Conservation (phyloP, 2,329 filamentous ascomycete genomes). For the Diaporthe humulicola region DNA sequence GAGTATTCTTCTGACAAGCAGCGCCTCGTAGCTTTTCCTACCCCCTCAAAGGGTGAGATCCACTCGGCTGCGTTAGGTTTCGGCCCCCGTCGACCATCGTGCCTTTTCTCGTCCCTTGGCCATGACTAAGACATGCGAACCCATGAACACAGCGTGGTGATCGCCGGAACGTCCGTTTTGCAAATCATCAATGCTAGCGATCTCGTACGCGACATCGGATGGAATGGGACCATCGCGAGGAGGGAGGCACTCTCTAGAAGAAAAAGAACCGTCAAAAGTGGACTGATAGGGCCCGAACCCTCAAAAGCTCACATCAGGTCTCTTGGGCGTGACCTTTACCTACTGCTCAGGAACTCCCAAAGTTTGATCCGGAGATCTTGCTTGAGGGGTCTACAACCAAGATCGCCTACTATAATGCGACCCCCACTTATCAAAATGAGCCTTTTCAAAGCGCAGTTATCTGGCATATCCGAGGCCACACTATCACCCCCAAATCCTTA, state of each 20-base stretch:
- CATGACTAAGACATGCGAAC: constrained; percentile 15
- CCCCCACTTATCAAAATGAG: neutral
- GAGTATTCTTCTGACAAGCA: constrained; percentile 17
- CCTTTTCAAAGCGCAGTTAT: neutral
- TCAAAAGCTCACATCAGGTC: neutral
- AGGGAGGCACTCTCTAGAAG: neutral
- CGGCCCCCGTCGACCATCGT: neutral
- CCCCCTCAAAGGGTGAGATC: neutral
- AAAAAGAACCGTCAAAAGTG: neutral
- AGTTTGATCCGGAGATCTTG: neutral
- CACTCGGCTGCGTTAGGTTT: constrained; percentile 7
- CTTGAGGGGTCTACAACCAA: neutral
- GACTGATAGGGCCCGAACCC: neutral
- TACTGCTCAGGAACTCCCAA: neutral
- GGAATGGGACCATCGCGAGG: neutral
- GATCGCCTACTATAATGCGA: neutral
- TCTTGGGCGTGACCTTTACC: neutral
- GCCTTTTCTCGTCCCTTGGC: neutral
- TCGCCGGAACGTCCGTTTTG: constrained; percentile 28
- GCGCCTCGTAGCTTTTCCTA: neutral
- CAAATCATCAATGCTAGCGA: constrained; percentile 25
- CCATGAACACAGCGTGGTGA: constrained; percentile 12
- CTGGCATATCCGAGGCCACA: neutral
- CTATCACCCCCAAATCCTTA: no score
- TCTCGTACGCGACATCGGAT: constrained; percentile 22